Evolutionary conservation across 2,329 filamentous ascomycete species (phyloP).

Genomic region (Cercospora citrullina): DNA sequence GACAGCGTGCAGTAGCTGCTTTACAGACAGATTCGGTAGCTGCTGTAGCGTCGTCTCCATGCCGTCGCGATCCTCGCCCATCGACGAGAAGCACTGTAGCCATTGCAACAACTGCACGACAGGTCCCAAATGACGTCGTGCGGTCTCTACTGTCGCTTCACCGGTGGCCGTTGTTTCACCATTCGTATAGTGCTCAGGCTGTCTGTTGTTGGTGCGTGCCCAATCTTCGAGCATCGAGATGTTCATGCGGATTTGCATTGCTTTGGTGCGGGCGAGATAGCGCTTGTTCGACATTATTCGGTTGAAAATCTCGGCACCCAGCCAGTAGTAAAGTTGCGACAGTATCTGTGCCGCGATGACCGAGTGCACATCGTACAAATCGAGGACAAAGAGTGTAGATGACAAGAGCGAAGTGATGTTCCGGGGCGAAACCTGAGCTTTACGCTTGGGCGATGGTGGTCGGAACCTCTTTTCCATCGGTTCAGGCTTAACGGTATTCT

Average conservation of each 20-base stretch:
- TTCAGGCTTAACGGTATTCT: constrained; percentile 83
- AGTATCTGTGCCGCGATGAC: constrained; percentile 91
- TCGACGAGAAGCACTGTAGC: constrained; percentile 95
- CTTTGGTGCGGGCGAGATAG: constrained; percentile 92
- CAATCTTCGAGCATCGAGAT: constrained; percentile 93
- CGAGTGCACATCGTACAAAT: constrained; percentile 98
- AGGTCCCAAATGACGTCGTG: constrained; percentile 80
- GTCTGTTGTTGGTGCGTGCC: constrained; percentile 88
- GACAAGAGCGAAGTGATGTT: constrained; percentile 95
- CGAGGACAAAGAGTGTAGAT: constrained; percentile 93
- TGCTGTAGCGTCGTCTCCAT: constrained; percentile 87
- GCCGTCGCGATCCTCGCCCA: constrained; percentile 86
- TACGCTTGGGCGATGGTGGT: constrained; percentile 87
- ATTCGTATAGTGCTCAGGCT: constrained; percentile 93
- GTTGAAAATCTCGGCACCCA: constrained; percentile 95
- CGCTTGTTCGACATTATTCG: constrained; percentile 95
- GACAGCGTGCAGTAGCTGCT: constrained; percentile 87
- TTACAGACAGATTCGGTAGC: constrained; percentile 77
- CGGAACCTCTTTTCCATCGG: constrained; percentile 86
- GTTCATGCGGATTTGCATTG: constrained; percentile 99
- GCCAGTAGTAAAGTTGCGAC: constrained; percentile 92
- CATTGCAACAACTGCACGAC: constrained; percentile 94
- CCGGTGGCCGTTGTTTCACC: constrained; percentile 83
- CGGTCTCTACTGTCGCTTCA: constrained; percentile 81
- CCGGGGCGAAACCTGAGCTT: constrained; percentile 86